phyloP scores from a whole-genome alignment of 2,329 filamentous ascomycete species.

The Fusarium armeniacum region DNA sequence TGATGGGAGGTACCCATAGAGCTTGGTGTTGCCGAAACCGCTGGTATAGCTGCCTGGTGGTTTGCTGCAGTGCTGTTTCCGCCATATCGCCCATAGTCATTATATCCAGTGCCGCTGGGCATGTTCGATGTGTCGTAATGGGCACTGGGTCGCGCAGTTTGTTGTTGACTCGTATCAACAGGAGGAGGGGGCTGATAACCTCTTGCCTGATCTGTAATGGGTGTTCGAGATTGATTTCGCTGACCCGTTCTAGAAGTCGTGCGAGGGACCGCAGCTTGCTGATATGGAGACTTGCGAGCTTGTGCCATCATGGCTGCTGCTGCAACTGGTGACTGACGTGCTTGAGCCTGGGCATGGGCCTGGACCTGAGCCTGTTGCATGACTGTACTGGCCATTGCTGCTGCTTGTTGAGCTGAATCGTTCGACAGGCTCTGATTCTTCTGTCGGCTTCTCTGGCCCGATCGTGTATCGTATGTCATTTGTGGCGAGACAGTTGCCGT shows the following conservation, averaged over 20 bases:
- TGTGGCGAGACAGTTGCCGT: conserved; percentile 37
- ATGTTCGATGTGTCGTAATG: conserved; percentile 31
- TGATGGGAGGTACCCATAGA: conserved; percentile 43
- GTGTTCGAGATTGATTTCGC: conserved; percentile 52
- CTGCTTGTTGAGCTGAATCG: conserved; percentile 24
- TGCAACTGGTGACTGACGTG: conserved; percentile 49
- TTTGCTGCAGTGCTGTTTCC: conserved; percentile 10
- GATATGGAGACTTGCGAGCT: conserved; percentile 52
- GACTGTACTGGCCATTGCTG: conserved; percentile 28
- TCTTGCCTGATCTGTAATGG: conserved; percentile 44
- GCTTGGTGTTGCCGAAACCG: conserved; percentile 31
- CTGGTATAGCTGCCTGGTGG: conserved; percentile 37
- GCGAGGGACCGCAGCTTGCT: conserved; percentile 46
- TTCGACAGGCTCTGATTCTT: conserved; percentile 22
- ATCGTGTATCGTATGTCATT: conserved; percentile 21
- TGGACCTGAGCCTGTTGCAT: conserved; percentile 43
- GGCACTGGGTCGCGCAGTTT: conserved; percentile 12
- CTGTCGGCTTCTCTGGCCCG: conserved; percentile 14
- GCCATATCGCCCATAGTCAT: conserved; percentile 42
- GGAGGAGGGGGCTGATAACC: conserved; percentile 39
- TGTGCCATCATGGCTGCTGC: conserved; percentile 52
- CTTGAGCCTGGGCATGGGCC: conserved; percentile 29
- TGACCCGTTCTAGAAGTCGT: conserved; percentile 55
- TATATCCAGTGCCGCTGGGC: conserved; percentile 35
- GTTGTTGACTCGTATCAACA: conserved; percentile 28